These are phyloP conservation scores for Diplotaxis tenuifolia DNA, from an alignment of 345 rosid genomes.

Conservation along the genomic window DNA sequence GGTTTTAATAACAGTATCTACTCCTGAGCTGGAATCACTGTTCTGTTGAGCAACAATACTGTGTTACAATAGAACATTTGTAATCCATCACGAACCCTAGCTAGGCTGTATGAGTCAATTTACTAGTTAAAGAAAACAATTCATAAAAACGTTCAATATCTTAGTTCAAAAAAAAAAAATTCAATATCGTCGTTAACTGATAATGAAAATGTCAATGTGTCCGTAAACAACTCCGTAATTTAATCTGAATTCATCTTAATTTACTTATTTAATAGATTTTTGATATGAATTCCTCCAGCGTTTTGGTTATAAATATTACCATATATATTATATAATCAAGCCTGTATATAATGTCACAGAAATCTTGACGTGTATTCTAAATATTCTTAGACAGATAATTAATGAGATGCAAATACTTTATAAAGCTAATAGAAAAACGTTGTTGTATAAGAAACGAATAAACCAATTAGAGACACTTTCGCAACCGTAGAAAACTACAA, in stretches of 20 bases:
- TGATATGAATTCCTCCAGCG: background rate
- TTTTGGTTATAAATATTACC: background rate
- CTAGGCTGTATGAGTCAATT: background rate
- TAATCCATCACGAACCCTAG: background rate
- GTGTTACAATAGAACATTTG: background rate
- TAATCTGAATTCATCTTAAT: background rate
- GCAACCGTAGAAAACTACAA: background rate
- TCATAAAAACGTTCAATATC: background rate
- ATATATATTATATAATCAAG: too few species aligned
- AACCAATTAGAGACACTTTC: background rate
- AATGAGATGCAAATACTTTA: background rate
- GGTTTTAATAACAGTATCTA: background rate
- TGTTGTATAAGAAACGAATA: constrained; percentile 4
- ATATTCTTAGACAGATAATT: background rate
- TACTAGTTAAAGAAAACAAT: background rate
- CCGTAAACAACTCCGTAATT: background rate
- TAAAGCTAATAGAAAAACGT: background rate
- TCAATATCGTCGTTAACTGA: background rate
- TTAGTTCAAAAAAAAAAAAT: too few species aligned
- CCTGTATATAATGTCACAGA: background rate
- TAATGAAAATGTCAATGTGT: background rate
- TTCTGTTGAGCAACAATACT: background rate
- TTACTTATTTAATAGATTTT: background rate
- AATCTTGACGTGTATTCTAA: background rate
- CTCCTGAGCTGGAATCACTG: background rate